A percentile compares a stretch with the other conserved stretches of the same genome.
These are phyloP conservation scores for Xylaria sp. DNA, from an alignment of 2,329 filamentous ascomycete species.

Conservation along the genomic window DNA sequence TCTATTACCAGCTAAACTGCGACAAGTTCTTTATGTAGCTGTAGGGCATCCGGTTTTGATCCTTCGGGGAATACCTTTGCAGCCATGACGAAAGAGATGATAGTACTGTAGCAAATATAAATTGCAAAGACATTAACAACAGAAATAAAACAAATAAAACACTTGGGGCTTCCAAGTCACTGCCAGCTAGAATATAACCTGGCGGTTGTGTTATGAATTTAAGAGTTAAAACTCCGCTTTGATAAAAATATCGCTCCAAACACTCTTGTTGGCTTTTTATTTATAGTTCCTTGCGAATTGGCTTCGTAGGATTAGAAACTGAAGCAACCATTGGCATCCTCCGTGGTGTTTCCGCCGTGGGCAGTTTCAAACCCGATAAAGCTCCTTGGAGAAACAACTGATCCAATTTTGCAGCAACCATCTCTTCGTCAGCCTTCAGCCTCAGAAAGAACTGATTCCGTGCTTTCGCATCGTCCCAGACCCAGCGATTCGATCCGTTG, in stretches of 20 bases:
- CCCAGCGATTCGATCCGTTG: slow-evolving; percentile 57
- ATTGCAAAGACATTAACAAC: neutral
- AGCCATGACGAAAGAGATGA: neutral
- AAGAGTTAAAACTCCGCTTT: too few species aligned
- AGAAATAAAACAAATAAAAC: neutral
- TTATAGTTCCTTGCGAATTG: neutral
- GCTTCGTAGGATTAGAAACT: neutral
- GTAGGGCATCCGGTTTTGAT: neutral
- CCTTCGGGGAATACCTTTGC: neutral
- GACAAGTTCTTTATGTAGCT: neutral
- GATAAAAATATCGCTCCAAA: too few species aligned
- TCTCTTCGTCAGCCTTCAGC: slow-evolving; percentile 37
- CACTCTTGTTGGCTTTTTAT: neutral
- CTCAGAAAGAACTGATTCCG: slow-evolving; percentile 55
- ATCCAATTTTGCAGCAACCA: slow-evolving; percentile 27
- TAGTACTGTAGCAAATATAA: neutral
- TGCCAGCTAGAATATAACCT: neutral
- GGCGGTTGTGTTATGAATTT: neutral
- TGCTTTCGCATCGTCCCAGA: slow-evolving; percentile 51
- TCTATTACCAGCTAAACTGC: neutral
- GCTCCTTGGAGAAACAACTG: slow-evolving; percentile 32
- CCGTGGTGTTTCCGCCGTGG: neutral
- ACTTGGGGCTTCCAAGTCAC: neutral
- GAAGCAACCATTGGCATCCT: neutral
- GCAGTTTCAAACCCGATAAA: slow-evolving; percentile 8